Evolutionary conservation across 225 moss, liverwort and hornwort genomes (phyloP).

Genomic region (Polytrichum formosum): DNA sequence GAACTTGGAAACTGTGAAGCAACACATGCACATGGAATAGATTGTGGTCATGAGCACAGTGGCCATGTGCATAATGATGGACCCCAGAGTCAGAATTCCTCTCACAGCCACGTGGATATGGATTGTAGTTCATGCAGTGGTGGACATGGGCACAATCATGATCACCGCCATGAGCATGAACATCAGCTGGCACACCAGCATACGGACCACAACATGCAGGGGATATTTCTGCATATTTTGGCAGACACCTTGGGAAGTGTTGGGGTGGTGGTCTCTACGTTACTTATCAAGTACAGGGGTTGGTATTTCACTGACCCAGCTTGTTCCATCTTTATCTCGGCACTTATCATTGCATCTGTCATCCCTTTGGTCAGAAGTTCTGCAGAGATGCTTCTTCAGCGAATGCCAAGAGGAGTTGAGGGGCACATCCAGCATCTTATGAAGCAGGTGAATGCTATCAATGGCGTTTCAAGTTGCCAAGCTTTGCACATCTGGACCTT

Average conservation of each 20-base stretch:
- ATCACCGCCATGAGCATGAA: slow-evolving; percentile 29
- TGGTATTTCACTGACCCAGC: slow-evolving; percentile 90
- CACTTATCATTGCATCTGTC: slow-evolving; percentile 78
- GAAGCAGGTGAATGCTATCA: slow-evolving; percentile 71
- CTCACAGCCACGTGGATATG: slow-evolving; percentile 13
- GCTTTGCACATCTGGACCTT: slow-evolving; percentile 88
- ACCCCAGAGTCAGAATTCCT: not conserved
- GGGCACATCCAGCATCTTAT: slow-evolving; percentile 61
- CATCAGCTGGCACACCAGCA: slow-evolving; percentile 60
- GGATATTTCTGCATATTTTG: slow-evolving; percentile 89
- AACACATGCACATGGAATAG: not conserved
- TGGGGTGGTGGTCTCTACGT: slow-evolving; percentile 83
- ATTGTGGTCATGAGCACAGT: slow-evolving; percentile 17
- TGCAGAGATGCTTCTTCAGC: slow-evolving; percentile 82
- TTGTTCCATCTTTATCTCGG: slow-evolving; percentile 94
- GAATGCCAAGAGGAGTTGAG: slow-evolving; percentile 78
- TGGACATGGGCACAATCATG: slow-evolving; percentile 13
- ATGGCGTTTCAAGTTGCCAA: slow-evolving; percentile 85
- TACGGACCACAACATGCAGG: slow-evolving; percentile 90
- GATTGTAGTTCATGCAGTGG: slow-evolving; percentile 24
- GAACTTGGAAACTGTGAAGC: not conserved
- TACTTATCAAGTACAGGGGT: slow-evolving; percentile 87
- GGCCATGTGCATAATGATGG: slow-evolving; percentile 5
- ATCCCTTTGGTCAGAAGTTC: slow-evolving; percentile 84
- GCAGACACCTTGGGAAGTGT: slow-evolving; percentile 94